phyloP scores from a whole-genome alignment of 805 yeast species.

The Metschnikowia gelsemii region DNA sequence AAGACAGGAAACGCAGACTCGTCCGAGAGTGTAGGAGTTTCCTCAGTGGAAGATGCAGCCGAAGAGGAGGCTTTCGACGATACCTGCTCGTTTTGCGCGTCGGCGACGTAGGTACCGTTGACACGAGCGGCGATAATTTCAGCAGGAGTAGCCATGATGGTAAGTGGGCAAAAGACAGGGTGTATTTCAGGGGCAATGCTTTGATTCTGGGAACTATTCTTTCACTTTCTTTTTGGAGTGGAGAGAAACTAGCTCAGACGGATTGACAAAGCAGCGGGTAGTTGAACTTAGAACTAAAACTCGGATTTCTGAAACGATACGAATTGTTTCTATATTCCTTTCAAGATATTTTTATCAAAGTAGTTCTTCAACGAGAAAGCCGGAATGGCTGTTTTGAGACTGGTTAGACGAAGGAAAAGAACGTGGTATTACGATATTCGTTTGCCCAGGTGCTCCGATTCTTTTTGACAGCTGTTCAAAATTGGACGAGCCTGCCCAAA shows the following conservation, averaged over 20 bases:
- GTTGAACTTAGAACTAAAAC: neutral
- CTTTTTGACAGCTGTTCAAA: slow-evolving; percentile 9
- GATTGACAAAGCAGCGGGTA: slow-evolving; percentile 4
- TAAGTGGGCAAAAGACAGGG: slow-evolving; percentile 1
- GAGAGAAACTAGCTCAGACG: neutral
- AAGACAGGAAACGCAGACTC: slow-evolving; percentile 66
- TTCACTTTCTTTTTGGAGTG: neutral
- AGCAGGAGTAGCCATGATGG: slow-evolving; percentile 45
- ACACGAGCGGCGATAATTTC: slow-evolving; percentile 49
- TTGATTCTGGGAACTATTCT: neutral
- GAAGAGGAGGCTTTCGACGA: neutral
- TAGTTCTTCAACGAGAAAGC: neutral
- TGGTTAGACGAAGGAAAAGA: neutral
- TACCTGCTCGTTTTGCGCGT: slow-evolving; percentile 16
- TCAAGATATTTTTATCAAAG: neutral
- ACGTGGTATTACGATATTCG: slow-evolving; percentile 1
- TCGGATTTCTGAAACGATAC: neutral
- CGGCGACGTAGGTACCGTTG: slow-evolving; percentile 27
- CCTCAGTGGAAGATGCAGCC: slow-evolving; percentile 10
- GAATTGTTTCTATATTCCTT: neutral
- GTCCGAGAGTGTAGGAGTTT: slow-evolving; percentile 44
- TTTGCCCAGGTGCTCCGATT: neutral
- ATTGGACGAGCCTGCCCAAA: slow-evolving; percentile 7
- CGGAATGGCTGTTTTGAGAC: neutral
- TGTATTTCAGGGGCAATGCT: slow-evolving; percentile 7